Base-by-base conservation (phyloP, 108 stramenopile species). In the Craspedostauros australis region DNA sequence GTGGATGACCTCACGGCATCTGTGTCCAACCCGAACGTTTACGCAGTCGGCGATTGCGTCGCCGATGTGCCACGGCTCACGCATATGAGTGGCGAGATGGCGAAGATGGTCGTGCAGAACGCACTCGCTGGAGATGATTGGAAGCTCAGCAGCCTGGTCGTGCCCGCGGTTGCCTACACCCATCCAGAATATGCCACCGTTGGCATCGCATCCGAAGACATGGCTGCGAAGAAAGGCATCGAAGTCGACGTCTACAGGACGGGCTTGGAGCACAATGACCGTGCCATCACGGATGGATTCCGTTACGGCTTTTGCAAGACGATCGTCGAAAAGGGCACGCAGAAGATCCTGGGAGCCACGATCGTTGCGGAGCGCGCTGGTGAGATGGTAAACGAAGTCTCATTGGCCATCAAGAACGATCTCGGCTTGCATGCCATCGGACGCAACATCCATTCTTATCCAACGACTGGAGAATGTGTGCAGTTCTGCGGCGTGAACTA, bases 181-280 rank as follows among this genome's bases (percentile, higher is more conserved):
- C 89, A 95, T 40, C 95, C 96, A 49, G 96, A 98, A 64, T 93
- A 93, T 50, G 96, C 96, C 1, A 82, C 80, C 25, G 85, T 96
- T 2, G 92, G 92, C 27, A 46, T 85, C 28, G 60, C 66, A 38
- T 80, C 77, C 0, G 69, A 66, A 34, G 80, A 73, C 11, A 40
- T 63, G 39, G 86, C 85, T 1, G 57, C 48, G 5, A 66, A 73
- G 49, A 50, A 65, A 7, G 64, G 76, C 5, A 55, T 92, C 24
- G 79, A 72, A 7, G 71, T 88, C 14, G 89, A 97, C 53, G 60
- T 87, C 11, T 83, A 94, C 58, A 66, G 74, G 38, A 54, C 72
- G 24, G 74, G 79, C 30, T 62, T 95, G 52, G 80, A 73, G 51
- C 88, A 91, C 67, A 95, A 95, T 46, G 96, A 98, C 68, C 84